Conservation (phyloP, 2,329 filamentous ascomycete species). For the Furcasterigmium furcatum region DNA sequence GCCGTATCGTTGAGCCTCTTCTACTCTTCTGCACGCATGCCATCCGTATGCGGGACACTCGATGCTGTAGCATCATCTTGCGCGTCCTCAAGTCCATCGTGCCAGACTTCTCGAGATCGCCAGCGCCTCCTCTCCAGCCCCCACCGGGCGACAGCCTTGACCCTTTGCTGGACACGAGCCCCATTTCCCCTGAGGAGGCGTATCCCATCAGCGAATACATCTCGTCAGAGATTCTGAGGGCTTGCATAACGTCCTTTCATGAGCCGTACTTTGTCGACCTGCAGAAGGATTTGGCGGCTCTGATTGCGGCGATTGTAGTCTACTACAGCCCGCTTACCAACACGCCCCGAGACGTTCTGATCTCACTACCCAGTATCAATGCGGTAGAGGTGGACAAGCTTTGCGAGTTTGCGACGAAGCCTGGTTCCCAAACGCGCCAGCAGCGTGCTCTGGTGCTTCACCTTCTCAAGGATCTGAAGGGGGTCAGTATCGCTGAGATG, state of each 20-base stretch:
- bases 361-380: constrained; percentile 75
- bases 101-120: constrained; percentile 62
- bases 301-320: constrained; percentile 83
- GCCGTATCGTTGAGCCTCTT: constrained; percentile 79
- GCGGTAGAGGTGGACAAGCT: constrained; percentile 63
- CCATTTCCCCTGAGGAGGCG: constrained; percentile 51
- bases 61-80: constrained; percentile 82
- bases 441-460: constrained; percentile 82
- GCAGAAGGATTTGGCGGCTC: constrained; percentile 83
- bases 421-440: constrained; percentile 62
- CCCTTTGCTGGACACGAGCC: constrained; percentile 32
- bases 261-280: constrained; percentile 96
- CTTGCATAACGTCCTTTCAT: constrained; percentile 85
- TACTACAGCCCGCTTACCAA: constrained; percentile 67
- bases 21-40: constrained; percentile 90
- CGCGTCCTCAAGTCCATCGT: constrained; percentile 84
- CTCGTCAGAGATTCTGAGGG: constrained; percentile 81
- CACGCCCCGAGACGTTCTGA: constrained; percentile 73
- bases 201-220: constrained; percentile 84
- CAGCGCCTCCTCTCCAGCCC: not conserved
- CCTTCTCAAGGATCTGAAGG: constrained; percentile 80
- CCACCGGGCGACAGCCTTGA: constrained; percentile 4
- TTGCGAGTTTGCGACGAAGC: constrained; percentile 56
- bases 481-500: constrained; percentile 89
- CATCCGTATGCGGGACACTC: constrained; percentile 83